Evolutionary conservation across 306 rosid species (phyloP), one percentile per base, ranked within the genome.

Genomic region (Sechiopsis laciniata): DNA sequence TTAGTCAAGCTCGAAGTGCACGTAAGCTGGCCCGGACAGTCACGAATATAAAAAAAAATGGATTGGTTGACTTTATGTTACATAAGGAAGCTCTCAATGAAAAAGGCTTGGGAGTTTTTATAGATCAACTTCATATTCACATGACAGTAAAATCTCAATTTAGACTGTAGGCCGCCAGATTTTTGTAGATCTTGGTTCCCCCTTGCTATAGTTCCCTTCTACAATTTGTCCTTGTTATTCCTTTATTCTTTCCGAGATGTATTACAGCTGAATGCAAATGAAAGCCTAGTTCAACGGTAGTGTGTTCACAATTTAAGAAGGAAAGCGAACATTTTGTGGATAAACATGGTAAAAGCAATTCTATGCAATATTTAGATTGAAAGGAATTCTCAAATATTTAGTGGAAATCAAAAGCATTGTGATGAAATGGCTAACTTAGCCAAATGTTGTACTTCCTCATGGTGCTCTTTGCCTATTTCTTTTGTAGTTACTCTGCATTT

Each of bases 91-190:
- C 14, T 71, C 67, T 67, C 51, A 46, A 46, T 46, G 51, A 75
- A 54, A 56, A 54, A 60, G 74, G 22, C 16, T 72, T 65, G 17
- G 21, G 76, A 70, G 57, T 57, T 76, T 55, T 60, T 15, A 20
- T 67, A 54, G 26, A 50, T 24, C 71, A 19, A 45, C 62, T 40
- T 56, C 63, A 45, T 55, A 65, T 17, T 64, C 19, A 32, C 13
- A 32, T 22, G 78, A 58, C 29, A n/a, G 45, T 50, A 37, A 46
- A 51, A 72, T 69, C 26, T 60, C 68, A 75, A 57, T 56, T 68
- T 59, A 71, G 71, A 80, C 35, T 75, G 79, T 79, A 54, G 46
- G 21, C 45, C 45, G 14, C 52, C 65, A 59, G 67, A 77, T 55
- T 60, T 60, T n/a, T 35, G 74, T 78, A 42, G 77, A 42, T 71